These are phyloP conservation scores for Zalaria sp. DNA, from an alignment of 2,329 filamentous ascomycete species.

Conservation along the genomic window DNA sequence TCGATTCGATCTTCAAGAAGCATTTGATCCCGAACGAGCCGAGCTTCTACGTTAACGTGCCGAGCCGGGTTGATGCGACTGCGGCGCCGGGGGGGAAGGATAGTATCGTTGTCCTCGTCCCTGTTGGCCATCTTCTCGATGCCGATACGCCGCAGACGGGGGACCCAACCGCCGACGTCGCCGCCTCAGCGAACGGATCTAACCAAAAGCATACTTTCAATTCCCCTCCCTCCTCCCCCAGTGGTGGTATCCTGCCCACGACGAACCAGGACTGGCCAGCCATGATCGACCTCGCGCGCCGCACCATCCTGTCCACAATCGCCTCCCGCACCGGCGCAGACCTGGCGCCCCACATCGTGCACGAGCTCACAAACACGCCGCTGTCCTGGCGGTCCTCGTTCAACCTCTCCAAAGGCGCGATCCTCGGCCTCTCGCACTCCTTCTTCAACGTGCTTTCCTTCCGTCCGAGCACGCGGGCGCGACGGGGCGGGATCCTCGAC, in stretches of 20 bases:
- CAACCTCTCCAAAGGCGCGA: conserved; percentile 63
- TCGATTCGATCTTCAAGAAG: conserved; percentile 60
- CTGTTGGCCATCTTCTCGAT: conserved; percentile 51
- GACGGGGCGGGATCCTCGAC: conserved; percentile 24
- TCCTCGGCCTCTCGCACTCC: conserved; percentile 55
- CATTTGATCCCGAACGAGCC: conserved; percentile 54
- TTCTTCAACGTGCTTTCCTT: conserved; percentile 63
- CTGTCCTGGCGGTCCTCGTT: conserved; percentile 50
- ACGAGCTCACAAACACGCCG: conserved; percentile 55
- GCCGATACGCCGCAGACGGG: conserved; percentile 28
- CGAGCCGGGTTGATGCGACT: conserved; percentile 51
- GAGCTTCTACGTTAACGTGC: conserved; percentile 67
- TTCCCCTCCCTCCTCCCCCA: conserved; percentile 11
- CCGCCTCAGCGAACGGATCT: conserved; percentile 3
- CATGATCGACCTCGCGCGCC: conserved; percentile 45
- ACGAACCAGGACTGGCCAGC: conserved; percentile 44
- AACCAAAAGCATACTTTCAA: conserved; percentile 7
- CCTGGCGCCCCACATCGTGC: conserved; percentile 35
- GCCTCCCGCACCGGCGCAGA: conserved; percentile 43
- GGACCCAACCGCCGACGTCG: background rate
- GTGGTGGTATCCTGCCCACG: conserved; percentile 24
- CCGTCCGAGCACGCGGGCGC: conserved; percentile 46
- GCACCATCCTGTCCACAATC: conserved; percentile 48
- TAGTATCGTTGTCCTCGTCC: conserved; percentile 54
- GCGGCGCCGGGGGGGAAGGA: conserved; percentile 55